A percentile compares a stretch with the other conserved stretches of the same genome.
Conservation (phyloP, 306 rosid species). For the Casuarina equisetifolia region DNA sequence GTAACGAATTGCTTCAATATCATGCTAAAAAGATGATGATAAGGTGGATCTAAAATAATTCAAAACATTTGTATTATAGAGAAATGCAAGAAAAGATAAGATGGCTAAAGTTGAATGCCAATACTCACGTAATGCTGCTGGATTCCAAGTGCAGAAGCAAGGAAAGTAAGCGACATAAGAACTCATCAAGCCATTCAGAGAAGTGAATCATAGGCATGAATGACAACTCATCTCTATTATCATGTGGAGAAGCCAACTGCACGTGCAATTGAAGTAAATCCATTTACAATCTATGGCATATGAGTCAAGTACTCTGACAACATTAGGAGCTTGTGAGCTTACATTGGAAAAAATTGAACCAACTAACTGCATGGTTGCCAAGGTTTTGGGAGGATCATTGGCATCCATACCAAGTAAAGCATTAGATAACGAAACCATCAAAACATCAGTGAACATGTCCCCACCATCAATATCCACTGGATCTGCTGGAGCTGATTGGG, state of each 20-base stretch:
- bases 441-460: conserved; percentile 65
- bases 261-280: conserved; percentile 34
- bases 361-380: conserved; percentile 97
- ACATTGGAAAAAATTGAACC: conserved; percentile 97
- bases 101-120: conserved; percentile 15
- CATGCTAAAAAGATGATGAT: neutral
- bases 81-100: conserved; percentile 20
- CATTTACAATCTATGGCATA: conserved; percentile 1
- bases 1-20: conserved; percentile 36
- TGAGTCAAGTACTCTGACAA: conserved; percentile 15
- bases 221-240: conserved; percentile 64
- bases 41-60: conserved; percentile 9
- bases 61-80: neutral
- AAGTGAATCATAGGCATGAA: conserved; percentile 81
- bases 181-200: conserved; percentile 99
- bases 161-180: conserved; percentile 93
- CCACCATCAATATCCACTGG: conserved; percentile 53
- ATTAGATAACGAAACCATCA: conserved; percentile 90
- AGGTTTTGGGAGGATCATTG: conserved; percentile 98
- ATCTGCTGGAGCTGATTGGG: conserved; percentile 59
- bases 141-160: conserved; percentile 93
- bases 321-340: conserved; percentile 39
- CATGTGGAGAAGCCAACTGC: conserved; percentile 90
- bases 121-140: conserved; percentile 84
- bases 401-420: conserved; percentile 99